Percentiles rank a stretch among this genome's conserved stretches.
phyloP scores from a whole-genome alignment of 208 protist species.

The Leishmania aethiopica region DNA sequence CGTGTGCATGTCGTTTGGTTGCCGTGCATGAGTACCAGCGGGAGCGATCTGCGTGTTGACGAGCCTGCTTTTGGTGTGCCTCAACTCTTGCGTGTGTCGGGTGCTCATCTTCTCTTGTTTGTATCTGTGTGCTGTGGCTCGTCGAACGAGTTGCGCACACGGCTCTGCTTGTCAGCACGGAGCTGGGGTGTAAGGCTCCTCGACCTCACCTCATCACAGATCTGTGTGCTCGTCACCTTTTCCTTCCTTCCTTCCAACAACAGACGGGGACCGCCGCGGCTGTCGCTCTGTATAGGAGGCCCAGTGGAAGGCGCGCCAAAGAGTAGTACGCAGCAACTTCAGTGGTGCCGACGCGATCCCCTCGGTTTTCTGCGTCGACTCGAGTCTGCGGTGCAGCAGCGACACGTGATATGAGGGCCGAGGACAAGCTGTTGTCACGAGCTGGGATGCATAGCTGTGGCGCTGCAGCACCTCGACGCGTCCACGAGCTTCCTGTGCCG shows the following conservation, averaged over 20 bases:
- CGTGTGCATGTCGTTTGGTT: no score
- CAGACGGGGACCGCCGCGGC: not conserved
- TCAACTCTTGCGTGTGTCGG: no score
- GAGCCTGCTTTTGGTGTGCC: no score
- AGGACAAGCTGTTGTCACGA: not conserved
- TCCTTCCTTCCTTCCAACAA: not conserved
- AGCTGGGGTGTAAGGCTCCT: not conserved
- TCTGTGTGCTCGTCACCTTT: not conserved
- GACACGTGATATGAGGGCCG: not conserved
- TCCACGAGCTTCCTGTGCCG: not conserved
- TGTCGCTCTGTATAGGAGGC: not conserved
- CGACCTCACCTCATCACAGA: not conserved
- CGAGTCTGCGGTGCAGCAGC: not conserved
- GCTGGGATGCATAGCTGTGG: not conserved
- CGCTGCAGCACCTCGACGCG: not conserved
- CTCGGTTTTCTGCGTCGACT: not conserved
- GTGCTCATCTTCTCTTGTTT: no score
- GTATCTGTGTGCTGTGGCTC: no score
- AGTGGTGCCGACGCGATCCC: not conserved
- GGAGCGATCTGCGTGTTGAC: no score
- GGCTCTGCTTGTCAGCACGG: not conserved
- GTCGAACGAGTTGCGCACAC: not conserved
- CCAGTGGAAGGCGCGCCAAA: not conserved
- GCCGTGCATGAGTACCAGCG: no score
- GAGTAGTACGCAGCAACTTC: not conserved